Evolutionary conservation across 805 yeast species (phyloP).

Genomic region (Cyberlindnera veronae): DNA sequence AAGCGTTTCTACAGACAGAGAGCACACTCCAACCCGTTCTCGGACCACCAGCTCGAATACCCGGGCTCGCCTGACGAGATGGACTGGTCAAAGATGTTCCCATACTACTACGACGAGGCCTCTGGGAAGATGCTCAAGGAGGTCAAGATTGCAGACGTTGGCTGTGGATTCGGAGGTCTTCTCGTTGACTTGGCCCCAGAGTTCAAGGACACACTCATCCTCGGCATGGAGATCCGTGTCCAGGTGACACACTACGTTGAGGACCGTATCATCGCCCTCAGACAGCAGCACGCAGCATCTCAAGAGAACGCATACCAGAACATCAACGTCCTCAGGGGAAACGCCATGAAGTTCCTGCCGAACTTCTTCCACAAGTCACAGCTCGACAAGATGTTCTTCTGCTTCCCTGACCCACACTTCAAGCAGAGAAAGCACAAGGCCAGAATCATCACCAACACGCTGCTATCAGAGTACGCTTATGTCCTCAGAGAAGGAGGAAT

Average conservation of each 20-base stretch:
- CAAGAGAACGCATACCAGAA: slow-evolving; percentile 65
- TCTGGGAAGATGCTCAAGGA: slow-evolving; percentile 41
- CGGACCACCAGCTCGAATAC: slow-evolving; percentile 89
- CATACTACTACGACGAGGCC: slow-evolving; percentile 46
- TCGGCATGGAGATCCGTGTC: slow-evolving; percentile 97
- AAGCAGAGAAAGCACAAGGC: slow-evolving; percentile 97
- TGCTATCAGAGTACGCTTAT: slow-evolving; percentile 89
- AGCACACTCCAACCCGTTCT: slow-evolving; percentile 96
- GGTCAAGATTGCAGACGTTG: slow-evolving; percentile 92
- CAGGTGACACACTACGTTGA: slow-evolving; percentile 97
- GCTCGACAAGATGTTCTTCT: slow-evolving; percentile 88
- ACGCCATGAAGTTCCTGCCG: slow-evolving; percentile 96
- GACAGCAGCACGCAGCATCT: slow-evolving; percentile 41
- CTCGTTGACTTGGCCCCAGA: slow-evolving; percentile 73
- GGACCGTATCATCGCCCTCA: slow-evolving; percentile 86
- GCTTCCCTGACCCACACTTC: slow-evolving; percentile 99
- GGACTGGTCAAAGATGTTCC: slow-evolving; percentile 85
- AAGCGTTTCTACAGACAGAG: slow-evolving; percentile 91
- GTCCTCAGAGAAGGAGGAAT: slow-evolving; percentile 84
- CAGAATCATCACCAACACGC: slow-evolving; percentile 85
- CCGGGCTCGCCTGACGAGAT: slow-evolving; percentile 76
- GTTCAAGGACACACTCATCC: slow-evolving; percentile 67
- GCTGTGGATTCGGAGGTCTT: slow-evolving; percentile 97
- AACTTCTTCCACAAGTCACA: slow-evolving; percentile 86
- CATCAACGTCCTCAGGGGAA: slow-evolving; percentile 86